A percentile compares a stretch with the other conserved stretches of the same genome.
Conservation (phyloP, 2,329 filamentous ascomycete species). For the Verticillium dahliae region DNA sequence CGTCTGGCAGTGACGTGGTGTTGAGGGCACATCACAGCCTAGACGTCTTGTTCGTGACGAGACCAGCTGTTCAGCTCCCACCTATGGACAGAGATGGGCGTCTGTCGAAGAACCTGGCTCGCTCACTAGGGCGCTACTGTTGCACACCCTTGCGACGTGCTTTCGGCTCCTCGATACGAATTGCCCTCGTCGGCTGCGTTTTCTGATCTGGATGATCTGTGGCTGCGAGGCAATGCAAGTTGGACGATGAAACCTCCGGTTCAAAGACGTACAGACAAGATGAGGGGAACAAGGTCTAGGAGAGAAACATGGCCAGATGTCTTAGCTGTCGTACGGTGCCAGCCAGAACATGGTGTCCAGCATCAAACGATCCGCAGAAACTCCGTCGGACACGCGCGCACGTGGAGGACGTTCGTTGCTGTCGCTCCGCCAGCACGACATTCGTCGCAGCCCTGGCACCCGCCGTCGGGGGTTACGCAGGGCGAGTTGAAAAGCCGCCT, state of each 20-base stretch:
- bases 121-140: constrained; percentile 1
- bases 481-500: background rate
- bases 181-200: background rate
- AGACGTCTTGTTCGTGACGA: too few species aligned
- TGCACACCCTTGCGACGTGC: constrained; percentile 2
- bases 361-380: background rate
- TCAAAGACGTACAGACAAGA: background rate
- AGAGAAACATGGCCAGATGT: constrained; percentile 1
- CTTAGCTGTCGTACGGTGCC: constrained; percentile 4
- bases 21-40: background rate
- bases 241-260: background rate
- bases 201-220: background rate
- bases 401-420: background rate
- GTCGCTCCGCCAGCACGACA: background rate
- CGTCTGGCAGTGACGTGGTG: background rate
- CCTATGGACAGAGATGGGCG: background rate
- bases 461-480: background rate
- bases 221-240: background rate
- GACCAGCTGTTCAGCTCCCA: too few species aligned
- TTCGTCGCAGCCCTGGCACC: background rate
- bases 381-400: background rate
- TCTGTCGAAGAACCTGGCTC: background rate
- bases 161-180: constrained; percentile 11
- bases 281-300: background rate
- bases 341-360: background rate